Evolutionary conservation across 2,329 filamentous ascomycete species (phyloP), one percentile per base, ranked within the genome.

Genomic region (Pseudopithomyces maydicus): DNA sequence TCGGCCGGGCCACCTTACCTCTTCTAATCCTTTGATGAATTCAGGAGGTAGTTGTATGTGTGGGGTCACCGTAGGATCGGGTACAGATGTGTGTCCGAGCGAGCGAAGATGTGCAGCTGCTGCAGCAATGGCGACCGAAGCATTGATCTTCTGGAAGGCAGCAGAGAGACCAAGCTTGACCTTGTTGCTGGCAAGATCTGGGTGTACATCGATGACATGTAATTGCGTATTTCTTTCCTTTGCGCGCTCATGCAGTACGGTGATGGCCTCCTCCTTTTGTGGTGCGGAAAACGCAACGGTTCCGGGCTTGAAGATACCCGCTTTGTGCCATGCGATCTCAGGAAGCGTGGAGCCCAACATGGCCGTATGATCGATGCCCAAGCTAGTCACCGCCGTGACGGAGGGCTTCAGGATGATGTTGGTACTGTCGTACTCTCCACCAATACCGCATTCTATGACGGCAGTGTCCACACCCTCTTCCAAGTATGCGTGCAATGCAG

Each of bases 371-470:
- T 97, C 93, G 58, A 97, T 89, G 3, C 91, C 92, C 42, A 97
- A 75, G 68, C 89, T 92, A 19, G 92, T 88, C 36, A 97, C 87
- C 0, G 89, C 90, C 1, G 87, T 85, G 1, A 88, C 88, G 6
- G 85, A 88, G 1, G 92, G 89, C 12, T 85, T 82, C 11, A 83
- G 80, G 6, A 99, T 77, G 20, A 98, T 85, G 70, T 98, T 98
- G 10, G 95, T 99, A 26, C 90, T 90, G 71, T 98, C 94, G 69
- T 92, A 92, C 77, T 97, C 91, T 47, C 93, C 95, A 15, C 95
- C 95, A 61, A 98, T 96, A 0, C 95, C 95, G 68, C 92, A 96
- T 77, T 99, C 95, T 33, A 98, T 84, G 10, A 98, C 87, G 0
- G 92, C 93, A 17, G 87, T 87, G 61, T 88, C 82, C 0, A 97